Evolutionary conservation across 352 stramenopile species (phyloP).

Genomic region (Salisapilia sapeloensis): DNA sequence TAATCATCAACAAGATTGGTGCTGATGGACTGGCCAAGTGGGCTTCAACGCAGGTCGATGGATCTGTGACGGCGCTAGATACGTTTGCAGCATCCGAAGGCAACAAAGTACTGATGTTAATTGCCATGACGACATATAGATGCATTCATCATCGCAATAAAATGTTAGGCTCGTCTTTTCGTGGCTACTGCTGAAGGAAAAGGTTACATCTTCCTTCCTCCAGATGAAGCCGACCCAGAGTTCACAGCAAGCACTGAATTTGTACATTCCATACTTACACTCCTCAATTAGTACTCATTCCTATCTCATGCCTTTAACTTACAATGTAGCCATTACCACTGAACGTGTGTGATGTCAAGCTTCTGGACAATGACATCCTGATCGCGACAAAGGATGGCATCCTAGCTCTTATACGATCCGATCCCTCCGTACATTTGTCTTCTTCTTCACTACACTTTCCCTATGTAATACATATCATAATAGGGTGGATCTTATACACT

Average conservation of each 20-base stretch:
- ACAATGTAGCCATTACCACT: slow-evolving; percentile 27
- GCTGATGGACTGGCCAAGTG: slow-evolving; percentile 28
- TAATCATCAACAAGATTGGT: too few species aligned
- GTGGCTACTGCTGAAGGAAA: slow-evolving; percentile 53
- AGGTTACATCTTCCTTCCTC: slow-evolving; percentile 44
- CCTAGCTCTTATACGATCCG: slow-evolving; percentile 26
- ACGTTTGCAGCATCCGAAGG: background rate
- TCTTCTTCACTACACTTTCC: background rate
- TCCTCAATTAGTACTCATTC: background rate
- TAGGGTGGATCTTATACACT: background rate
- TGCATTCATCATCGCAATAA: background rate
- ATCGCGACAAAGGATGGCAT: slow-evolving; percentile 45
- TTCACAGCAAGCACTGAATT: slow-evolving; percentile 43
- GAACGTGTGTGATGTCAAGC: slow-evolving; percentile 42
- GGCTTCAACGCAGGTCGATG: slow-evolving; percentile 36
- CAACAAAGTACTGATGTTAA: background rate
- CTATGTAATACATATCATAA: background rate
- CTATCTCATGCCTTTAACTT: background rate
- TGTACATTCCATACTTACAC: slow-evolving; percentile 11
- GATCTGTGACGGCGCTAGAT: slow-evolving; percentile 30
- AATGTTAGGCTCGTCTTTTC: slow-evolving; percentile 31
- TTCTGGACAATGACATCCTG: slow-evolving; percentile 33
- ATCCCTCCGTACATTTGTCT: slow-evolving; percentile 11
- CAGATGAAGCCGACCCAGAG: slow-evolving; percentile 25
- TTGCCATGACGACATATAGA: background rate